phyloP scores from a whole-genome alignment of 1,284 basidiomycete genomes.

The Heterobasidion occidentale region DNA sequence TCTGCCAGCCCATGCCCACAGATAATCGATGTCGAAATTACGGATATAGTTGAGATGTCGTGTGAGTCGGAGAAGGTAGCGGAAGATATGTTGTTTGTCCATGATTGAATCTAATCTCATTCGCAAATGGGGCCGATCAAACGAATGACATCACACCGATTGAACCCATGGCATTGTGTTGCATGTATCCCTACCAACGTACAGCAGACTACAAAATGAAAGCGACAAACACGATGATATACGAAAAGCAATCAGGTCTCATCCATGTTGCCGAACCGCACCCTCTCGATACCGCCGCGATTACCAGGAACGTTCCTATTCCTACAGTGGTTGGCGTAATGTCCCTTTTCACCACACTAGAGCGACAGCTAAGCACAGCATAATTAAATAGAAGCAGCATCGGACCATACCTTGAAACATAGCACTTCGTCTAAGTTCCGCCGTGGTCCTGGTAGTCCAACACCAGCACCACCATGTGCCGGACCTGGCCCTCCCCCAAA shows the following conservation, averaged over 20 bases:
- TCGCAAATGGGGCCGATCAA: too few species aligned
- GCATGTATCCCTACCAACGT: too few species aligned
- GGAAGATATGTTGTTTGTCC: too few species aligned
- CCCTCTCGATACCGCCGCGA: constrained; percentile 59
- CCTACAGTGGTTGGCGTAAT: constrained; percentile 92
- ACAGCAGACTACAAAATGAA: too few species aligned
- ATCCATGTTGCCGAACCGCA: constrained; percentile 1
- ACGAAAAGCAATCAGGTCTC: not conserved
- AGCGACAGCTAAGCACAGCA: constrained; percentile 8
- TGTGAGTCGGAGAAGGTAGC: too few species aligned
- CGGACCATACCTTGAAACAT: constrained; percentile 73
- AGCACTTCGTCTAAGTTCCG: constrained; percentile 81
- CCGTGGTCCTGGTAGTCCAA: constrained; percentile 32
- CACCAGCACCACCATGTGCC: constrained; percentile 4
- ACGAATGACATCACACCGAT: too few species aligned
- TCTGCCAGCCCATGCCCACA: constrained; percentile 82
- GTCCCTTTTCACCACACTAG: constrained; percentile 84
- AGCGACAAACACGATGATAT: not conserved
- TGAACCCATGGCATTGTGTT: too few species aligned
- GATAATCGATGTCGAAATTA: not conserved
- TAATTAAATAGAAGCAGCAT: not conserved
- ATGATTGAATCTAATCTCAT: too few species aligned
- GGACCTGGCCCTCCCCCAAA: constrained; percentile 5
- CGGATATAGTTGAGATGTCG: too few species aligned
- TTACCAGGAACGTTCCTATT: constrained; percentile 81